Conservation (phyloP, 306 rosid genomes). For the Oxytropis ochrocephala region DNA sequence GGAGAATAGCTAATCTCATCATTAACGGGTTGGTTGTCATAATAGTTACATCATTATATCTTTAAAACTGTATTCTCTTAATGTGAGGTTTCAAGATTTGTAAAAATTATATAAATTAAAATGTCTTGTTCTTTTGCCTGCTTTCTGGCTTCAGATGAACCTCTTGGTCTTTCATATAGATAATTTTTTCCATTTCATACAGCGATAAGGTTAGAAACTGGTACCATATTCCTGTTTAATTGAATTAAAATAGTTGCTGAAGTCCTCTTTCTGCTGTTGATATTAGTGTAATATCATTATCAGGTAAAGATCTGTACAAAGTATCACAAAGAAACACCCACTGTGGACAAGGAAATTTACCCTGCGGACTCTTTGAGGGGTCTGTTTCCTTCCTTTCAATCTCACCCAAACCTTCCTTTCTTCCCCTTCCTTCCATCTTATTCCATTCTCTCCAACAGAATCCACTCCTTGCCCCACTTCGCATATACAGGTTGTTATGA, state of each 20-base stretch:
- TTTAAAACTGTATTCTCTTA: neutral
- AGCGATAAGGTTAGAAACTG: neutral
- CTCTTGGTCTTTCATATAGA: neutral
- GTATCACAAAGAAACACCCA: neutral
- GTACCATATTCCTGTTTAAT: neutral
- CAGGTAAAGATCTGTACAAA: neutral
- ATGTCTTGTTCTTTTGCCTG: neutral
- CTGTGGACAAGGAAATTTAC: neutral
- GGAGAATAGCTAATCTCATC: neutral
- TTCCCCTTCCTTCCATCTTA: neutral
- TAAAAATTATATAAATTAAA: neutral
- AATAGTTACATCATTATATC: neutral
- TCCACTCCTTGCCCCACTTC: neutral
- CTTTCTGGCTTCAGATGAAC: neutral
- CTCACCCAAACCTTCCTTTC: neutral
- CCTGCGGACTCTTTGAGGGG: neutral
- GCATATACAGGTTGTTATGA: neutral
- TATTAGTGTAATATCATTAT: neutral
- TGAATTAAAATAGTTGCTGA: neutral
- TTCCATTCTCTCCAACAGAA: neutral
- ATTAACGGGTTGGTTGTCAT: conserved; percentile 1
- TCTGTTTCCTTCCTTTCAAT: neutral
- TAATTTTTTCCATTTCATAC: neutral
- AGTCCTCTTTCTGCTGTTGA: neutral
- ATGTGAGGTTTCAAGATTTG: neutral